These are phyloP conservation scores for Codiaeum variegatum DNA, from an alignment of 441 rosid genomes.

Conservation along the genomic window DNA sequence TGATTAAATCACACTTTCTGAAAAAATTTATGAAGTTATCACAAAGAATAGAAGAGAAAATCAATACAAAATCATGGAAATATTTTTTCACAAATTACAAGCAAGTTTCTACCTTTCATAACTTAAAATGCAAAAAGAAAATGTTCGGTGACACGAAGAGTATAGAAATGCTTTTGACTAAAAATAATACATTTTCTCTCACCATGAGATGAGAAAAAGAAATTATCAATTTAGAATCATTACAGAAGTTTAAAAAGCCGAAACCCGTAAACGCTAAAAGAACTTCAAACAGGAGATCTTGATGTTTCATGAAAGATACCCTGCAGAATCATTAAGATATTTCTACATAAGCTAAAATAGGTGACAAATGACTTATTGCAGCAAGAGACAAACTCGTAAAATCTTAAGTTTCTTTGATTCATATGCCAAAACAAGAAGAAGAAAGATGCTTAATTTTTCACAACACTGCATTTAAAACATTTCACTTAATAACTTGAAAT, in stretches of 20 bases:
- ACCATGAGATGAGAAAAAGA: constrained; percentile 18
- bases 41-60: not conserved
- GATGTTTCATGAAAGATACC: constrained; percentile 12
- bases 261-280: not conserved
- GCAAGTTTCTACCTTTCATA: not conserved
- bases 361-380: not conserved
- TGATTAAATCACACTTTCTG: too few species aligned
- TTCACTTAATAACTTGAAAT: not conserved
- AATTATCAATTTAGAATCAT: not conserved
- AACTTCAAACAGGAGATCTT: not conserved
- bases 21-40: too few species aligned
- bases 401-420: not conserved
- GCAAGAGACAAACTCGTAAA: not conserved
- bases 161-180: not conserved
- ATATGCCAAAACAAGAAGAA: not conserved
- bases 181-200: not conserved
- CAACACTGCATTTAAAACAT: not conserved
- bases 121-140: not conserved
- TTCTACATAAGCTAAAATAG: not conserved
- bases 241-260: constrained; percentile 6
- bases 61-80: not conserved
- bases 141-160: not conserved
- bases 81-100: not conserved
- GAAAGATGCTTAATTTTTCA: not conserved
- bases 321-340: constrained; percentile 20